A percentile compares a stretch with the other conserved stretches of the same genome.
Conservation (phyloP, 305 asterid species). For the Nicotiana rustica region DNA sequence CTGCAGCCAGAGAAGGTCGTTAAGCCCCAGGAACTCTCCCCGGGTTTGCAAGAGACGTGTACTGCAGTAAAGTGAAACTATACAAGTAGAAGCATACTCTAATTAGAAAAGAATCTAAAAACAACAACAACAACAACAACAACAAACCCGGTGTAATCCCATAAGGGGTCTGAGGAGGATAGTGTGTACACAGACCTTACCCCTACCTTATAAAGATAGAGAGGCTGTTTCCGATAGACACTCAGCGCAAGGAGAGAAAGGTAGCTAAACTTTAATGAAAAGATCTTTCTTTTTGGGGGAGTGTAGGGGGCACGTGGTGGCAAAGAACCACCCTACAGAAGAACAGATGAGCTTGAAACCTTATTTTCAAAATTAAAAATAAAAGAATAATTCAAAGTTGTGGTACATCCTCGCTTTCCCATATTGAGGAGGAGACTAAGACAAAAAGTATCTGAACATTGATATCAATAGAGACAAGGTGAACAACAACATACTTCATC, state of each 20-base stretch:
- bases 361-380: no score
- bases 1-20: conserved; percentile 45
- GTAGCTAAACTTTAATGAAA: conserved; percentile 11
- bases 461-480: not conserved
- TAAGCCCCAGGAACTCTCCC: not conserved
- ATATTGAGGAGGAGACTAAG: not conserved
- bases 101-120: not conserved
- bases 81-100: not conserved
- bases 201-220: no score
- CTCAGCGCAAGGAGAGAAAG: no score
- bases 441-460: conserved; percentile 15
- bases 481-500: not conserved
- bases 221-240: no score
- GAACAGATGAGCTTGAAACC: not conserved
- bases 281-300: not conserved
- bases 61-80: not conserved
- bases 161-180: no score
- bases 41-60: not conserved
- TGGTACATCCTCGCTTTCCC: conserved; percentile 23
- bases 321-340: not conserved
- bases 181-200: no score
- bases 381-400: conserved; percentile 1
- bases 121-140: no score
- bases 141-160: no score
- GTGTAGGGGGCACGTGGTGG: not conserved